Percentiles rank a stretch among this genome's conserved stretches.
These are phyloP conservation scores for Wallacemonas sp. DNA, from an alignment of 208 protist species.

Conservation along the genomic window DNA sequence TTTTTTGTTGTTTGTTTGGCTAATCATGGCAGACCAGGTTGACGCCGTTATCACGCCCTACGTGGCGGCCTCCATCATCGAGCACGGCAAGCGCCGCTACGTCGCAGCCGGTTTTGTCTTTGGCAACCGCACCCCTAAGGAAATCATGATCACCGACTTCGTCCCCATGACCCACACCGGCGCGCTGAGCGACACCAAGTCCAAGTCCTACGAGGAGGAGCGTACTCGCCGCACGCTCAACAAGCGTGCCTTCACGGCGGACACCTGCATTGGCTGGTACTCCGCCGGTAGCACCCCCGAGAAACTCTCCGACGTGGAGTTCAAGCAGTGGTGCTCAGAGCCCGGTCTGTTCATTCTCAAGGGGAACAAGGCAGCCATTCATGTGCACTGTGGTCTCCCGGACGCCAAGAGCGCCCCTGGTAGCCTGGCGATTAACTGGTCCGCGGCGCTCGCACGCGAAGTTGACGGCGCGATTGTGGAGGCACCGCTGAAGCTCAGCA, in stretches of 20 bases:
- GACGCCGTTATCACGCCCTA: constrained; percentile 56
- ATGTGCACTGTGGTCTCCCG: constrained; percentile 58
- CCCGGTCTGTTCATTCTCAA: constrained; percentile 41
- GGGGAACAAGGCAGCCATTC: constrained; percentile 25
- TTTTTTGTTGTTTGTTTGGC: not conserved
- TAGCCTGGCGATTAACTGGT: constrained; percentile 34
- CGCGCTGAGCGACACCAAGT: constrained; percentile 24
- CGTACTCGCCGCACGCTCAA: constrained; percentile 34
- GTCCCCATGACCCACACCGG: constrained; percentile 63
- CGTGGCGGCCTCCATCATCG: constrained; percentile 77
- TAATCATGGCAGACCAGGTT: constrained; percentile 4
- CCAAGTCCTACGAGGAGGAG: constrained; percentile 35
- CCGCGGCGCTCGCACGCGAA: constrained; percentile 15
- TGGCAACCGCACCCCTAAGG: constrained; percentile 41
- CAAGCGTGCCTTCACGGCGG: constrained; percentile 53
- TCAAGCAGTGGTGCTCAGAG: constrained; percentile 57
- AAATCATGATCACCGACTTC: constrained; percentile 66
- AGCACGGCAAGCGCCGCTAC: constrained; percentile 76
- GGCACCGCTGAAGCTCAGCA: not conserved
- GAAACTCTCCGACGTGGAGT: constrained; percentile 28
- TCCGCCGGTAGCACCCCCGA: constrained; percentile 37
- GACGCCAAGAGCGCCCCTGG: constrained; percentile 6
- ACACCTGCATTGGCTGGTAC: constrained; percentile 79
- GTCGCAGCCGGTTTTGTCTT: constrained; percentile 70
- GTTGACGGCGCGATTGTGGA: not conserved